phyloP scores from a whole-genome alignment of 1,284 basidiomycete species.

The Lignosus rhinocerotis region DNA sequence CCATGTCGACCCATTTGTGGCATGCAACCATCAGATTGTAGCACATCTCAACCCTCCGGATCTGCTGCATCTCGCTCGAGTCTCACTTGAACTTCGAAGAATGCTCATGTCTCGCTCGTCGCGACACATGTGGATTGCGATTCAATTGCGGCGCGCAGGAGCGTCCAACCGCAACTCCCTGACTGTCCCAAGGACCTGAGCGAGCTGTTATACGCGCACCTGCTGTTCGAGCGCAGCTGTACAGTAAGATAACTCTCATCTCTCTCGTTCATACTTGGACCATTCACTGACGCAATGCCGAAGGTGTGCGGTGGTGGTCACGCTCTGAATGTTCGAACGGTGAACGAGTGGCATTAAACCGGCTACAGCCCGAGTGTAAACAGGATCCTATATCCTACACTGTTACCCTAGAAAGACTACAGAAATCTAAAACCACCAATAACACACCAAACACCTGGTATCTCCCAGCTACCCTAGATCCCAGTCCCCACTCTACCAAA shows the following conservation, averaged over 20 bases:
- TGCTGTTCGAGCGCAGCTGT: slow-evolving; percentile 4
- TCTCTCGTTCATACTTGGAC: too few relatives aligned
- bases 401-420: too few relatives aligned
- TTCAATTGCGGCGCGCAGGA: background rate
- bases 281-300: background rate
- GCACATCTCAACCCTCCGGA: slow-evolving; percentile 31
- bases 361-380: too few relatives aligned
- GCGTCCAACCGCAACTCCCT: background rate
- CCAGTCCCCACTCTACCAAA: too few relatives aligned
- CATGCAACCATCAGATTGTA: slow-evolving; percentile 27
- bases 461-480: too few relatives aligned
- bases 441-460: too few relatives aligned
- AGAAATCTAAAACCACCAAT: too few relatives aligned
- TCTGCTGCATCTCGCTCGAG: slow-evolving; percentile 18
- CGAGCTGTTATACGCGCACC: slow-evolving; percentile 2
- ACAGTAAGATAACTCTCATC: background rate
- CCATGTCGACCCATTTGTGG: too few relatives aligned
- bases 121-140: background rate
- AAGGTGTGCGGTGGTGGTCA: background rate
- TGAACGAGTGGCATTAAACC: too few relatives aligned
- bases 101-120: background rate
- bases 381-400: too few relatives aligned
- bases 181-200: background rate
- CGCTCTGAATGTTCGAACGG: background rate
- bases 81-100: background rate